phyloP scores from a whole-genome alignment of 345 rosid genomes.

The Mangifera indica region DNA sequence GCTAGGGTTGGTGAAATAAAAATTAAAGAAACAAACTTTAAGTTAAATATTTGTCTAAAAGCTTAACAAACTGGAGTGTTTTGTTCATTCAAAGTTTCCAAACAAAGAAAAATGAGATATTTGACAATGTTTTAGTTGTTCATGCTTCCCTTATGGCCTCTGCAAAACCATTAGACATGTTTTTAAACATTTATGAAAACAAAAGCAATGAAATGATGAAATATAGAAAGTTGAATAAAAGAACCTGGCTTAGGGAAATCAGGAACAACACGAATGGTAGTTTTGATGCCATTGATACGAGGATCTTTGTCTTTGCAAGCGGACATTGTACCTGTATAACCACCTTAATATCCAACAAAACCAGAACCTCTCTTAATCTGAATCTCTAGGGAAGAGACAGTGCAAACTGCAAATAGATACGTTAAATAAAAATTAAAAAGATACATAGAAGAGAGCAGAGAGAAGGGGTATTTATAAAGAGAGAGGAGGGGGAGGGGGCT shows the following conservation, averaged over 20 bases:
- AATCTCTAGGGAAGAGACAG: neutral
- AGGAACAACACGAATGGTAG: conserved; percentile 84
- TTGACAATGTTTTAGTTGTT: neutral
- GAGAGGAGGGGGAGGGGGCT: conserved; percentile 13
- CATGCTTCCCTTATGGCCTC: neutral
- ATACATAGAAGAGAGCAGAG: neutral
- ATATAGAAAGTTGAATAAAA: neutral
- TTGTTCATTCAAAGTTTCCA: neutral
- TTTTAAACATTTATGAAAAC: neutral
- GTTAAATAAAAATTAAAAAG: neutral
- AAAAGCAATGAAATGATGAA: neutral
- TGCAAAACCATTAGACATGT: conserved; percentile 7
- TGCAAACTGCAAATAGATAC: neutral
- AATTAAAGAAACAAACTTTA: neutral
- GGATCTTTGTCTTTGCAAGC: conserved; percentile 59
- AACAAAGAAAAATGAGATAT: neutral
- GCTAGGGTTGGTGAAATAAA: neutral
- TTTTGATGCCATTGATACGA: conserved; percentile 69
- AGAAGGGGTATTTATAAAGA: conserved; percentile 19
- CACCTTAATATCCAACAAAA: neutral
- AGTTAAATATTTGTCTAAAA: neutral
- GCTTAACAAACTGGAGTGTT: neutral
- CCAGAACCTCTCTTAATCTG: neutral
- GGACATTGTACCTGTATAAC: conserved; percentile 57
- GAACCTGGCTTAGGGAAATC: conserved; percentile 80